Conservation (phyloP, 1,284 basidiomycete species). For the Ustilago trichophora region DNA sequence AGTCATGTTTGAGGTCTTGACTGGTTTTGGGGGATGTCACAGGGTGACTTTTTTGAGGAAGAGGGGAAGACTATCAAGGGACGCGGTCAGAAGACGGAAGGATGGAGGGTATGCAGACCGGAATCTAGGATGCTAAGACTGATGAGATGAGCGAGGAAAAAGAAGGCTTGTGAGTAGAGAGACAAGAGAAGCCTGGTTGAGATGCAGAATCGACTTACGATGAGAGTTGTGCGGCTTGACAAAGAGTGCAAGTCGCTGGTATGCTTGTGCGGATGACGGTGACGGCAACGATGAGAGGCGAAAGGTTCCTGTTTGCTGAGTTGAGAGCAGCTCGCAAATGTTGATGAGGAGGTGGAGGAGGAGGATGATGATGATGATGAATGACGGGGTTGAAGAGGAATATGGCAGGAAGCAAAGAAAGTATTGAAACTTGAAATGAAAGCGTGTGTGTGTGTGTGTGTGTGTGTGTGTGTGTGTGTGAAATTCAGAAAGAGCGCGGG, state of each 20-base stretch:
- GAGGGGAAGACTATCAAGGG: not conserved
- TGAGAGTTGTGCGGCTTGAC: conserved; percentile 12
- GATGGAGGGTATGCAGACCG: conserved; percentile 27
- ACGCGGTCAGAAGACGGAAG: too few relatives aligned
- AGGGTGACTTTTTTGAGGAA: too few relatives aligned
- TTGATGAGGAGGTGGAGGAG: too few relatives aligned
- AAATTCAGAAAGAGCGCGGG: too few relatives aligned
- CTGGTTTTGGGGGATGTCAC: too few relatives aligned
- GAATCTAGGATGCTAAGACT: conserved; percentile 16
- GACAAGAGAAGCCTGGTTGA: too few relatives aligned
- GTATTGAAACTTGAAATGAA: not conserved
- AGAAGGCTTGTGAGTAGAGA: conserved; percentile 2
- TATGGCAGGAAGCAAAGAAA: too few relatives aligned
- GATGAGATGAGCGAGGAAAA: not conserved
- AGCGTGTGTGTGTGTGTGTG: not conserved
- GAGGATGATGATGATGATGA: not conserved
- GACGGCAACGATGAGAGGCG: too few relatives aligned
- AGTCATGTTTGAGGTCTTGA: too few relatives aligned
- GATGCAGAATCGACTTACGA: conserved; percentile 19
- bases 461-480: too few relatives aligned
- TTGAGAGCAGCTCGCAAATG: too few relatives aligned
- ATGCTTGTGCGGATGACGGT: conserved; percentile 10
- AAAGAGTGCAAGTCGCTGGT: conserved; percentile 12
- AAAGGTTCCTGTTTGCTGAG: too few relatives aligned
- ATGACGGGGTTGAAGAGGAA: not conserved